Evolutionary conservation across 1,284 basidiomycete genomes (phyloP), one percentile per base, ranked within the genome.

Genomic region (Earliella scabrosa): DNA sequence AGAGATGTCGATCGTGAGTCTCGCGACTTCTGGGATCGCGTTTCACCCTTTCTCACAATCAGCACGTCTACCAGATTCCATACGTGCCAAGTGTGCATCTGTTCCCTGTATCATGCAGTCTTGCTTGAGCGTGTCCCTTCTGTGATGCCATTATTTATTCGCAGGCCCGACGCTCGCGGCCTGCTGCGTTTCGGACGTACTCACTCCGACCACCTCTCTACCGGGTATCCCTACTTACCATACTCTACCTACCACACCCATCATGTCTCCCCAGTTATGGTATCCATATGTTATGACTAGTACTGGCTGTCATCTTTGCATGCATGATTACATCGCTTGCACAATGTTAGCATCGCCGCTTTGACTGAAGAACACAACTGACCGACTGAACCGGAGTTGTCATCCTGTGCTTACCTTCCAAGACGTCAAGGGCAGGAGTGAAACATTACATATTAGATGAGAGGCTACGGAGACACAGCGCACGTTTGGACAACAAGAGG

Each of bases 201-300:
- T 23, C 39, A 23, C 8, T 41, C 20, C 21, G 11, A 4, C 39
- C 21, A 10, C 39, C 3, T 6, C 13, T 18, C 23, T 24, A 11
- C 14, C 39, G 23, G 21, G 11, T 13, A n/a, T 2, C 21, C 13
- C 39, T 11, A 23, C 35, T 8, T 18, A 18, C 3, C n/a, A 18
- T 34, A 24, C 45, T 27, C 32, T 10, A 31, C 39, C 46, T 56
- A 56, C 38, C 34, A 46, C 29, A 40, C 48, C 47, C 48, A 53
- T 43, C 38, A 51, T 55, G 58, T 49, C 35, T 24, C 36, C 36
- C 21, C 20, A 34, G 32, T 29, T 59, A 57, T 59, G 57, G 52
- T 62, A 55, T 41, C 54, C 32, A 54, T 52, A 57, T 59, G 57
- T 62, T 57, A 57, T 57, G 44, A 47, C 9, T 47, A 62, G 52